Evolutionary conservation across 2,329 filamentous ascomycete species (phyloP), one percentile per base, ranked within the genome.

Genomic region (Cladophialophora bantiana): DNA sequence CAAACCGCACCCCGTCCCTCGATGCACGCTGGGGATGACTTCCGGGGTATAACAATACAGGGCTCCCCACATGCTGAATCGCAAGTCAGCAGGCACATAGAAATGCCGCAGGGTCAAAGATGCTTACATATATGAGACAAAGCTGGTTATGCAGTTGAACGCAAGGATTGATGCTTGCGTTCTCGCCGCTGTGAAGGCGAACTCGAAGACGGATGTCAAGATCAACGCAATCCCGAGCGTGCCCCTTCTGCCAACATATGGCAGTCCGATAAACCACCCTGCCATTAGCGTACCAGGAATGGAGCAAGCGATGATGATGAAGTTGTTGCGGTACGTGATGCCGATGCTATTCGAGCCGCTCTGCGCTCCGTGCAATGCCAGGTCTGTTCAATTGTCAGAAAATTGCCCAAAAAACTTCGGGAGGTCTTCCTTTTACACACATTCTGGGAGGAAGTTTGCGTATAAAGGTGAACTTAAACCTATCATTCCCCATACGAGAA

Each of bases 11-110:
- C 90, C 90, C 0, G 90, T 93, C 0, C 89, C 89, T 1, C 90
- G 84, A 72, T 93, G 90, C 0, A 89, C 89, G 55, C 84, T 88
- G 84, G 26, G 86, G 9, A 73, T 48, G 40, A 93, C 83, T 74
- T 94, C 91, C 0, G 91, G 91, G 0, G 91, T 94, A 72, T 92
- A 94, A 0, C 87, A 85, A 74, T 93, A 93, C 0, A 93, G 78
- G 0, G 93, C 90, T 0, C 90, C 87, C 72, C 61, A 67, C 65
- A 67, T 64, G 32, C 60, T 62, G 36, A 10, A 26, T 18, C 10
- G 15, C 13, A 48, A 34, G 61, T 54, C 38, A 55, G 34, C 3
- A 35, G 5, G 31, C 7, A n/a, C 40, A 10, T 26, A 3, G 15
- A 42, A 42, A 40, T 4, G 53, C 54, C 13, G 5, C 7, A 34